A percentile compares a stretch with the other conserved stretches of the same genome.
Evolutionary conservation across 2,329 filamentous ascomycete species (phyloP).

Genomic region (Aspergillus fischeri): DNA sequence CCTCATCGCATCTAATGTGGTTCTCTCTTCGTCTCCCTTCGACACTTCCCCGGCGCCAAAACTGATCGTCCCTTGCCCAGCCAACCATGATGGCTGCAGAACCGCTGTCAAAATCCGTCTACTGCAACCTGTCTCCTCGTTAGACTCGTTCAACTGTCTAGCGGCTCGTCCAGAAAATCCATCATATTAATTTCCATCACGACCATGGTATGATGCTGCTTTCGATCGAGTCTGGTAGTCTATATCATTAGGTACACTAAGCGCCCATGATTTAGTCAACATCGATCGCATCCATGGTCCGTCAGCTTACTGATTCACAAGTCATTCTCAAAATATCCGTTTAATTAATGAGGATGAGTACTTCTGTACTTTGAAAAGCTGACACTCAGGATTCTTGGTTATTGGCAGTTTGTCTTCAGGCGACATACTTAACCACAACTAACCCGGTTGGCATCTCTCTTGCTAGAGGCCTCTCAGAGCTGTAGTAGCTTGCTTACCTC

Average conservation of each 20-base stretch:
- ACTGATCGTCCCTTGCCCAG: conserved; percentile 20
- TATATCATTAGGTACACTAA: neutral
- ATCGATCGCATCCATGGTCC: neutral
- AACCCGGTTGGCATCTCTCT: too few species aligned
- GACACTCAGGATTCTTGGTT: neutral
- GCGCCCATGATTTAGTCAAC: neutral
- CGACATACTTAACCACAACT: too few species aligned
- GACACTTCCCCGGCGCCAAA: conserved; percentile 23
- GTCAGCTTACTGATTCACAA: neutral
- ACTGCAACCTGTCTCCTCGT: neutral
- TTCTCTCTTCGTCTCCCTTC: conserved; percentile 9
- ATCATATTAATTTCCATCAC: neutral
- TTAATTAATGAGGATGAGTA: too few species aligned
- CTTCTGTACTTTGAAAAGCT: neutral
- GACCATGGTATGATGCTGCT: neutral
- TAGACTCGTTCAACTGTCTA: neutral
- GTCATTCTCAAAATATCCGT: too few species aligned
- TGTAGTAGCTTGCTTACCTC: too few species aligned
- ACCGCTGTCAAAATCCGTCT: conserved; percentile 16
- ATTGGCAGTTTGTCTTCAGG: too few species aligned
- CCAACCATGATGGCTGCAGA: conserved; percentile 28
- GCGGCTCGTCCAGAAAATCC: neutral
- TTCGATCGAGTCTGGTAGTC: neutral
- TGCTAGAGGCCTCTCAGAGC: too few species aligned
- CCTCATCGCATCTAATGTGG: conserved; percentile 17